Evolutionary conservation across 306 rosid genomes (phyloP), one percentile per base, ranked within the genome.

Genomic region (Castanea mollissima): DNA sequence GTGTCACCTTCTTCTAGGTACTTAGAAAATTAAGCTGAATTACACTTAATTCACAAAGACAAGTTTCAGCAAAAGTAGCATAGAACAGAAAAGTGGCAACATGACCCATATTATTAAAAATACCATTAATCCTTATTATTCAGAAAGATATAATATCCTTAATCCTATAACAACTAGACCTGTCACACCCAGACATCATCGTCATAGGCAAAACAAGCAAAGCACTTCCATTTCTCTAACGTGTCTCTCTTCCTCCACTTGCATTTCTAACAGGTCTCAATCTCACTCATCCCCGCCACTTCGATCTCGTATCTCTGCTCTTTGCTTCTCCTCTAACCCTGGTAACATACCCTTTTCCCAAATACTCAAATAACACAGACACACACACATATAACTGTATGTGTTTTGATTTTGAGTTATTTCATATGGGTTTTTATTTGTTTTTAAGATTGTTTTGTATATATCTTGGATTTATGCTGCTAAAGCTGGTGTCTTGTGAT

Each of bases 301-400:
- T 74, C 76, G 21, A 35, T 55, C 29, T 76, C 73, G 55, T 83
- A 70, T 52, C 69, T 80, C 86, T 18, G n/a, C 74, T 35, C 12
- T 84, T 13, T 62, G 52, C 76, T 58, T 32, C 62, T 80, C 82
- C 21, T 70, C 78, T 52, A 31, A 74, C 74, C 58, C 88, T 5
- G 88, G 92, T 85, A 77, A 81, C 3, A 49, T 49, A 12, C 18
- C 62, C 34, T 57, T 72, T 64, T 72, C 79, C 75, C 77, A 56
- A 44, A 41, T n/a, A 10, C 52, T 67, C 52, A 8, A 49, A 11
- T 11, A 49, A 49, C 27, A 3, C 72, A 6, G 10, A n/a, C n/a
- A 6, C 46, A 6, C 6, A 64, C 73, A 15, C n/a, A 4, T 27
- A 11, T 44, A 19, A 73, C 5, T 6, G 1, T 15, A 12, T 19